Base-by-base conservation (phyloP, 768 basidiomycete species). In the Butyriboletus loyo region DNA sequence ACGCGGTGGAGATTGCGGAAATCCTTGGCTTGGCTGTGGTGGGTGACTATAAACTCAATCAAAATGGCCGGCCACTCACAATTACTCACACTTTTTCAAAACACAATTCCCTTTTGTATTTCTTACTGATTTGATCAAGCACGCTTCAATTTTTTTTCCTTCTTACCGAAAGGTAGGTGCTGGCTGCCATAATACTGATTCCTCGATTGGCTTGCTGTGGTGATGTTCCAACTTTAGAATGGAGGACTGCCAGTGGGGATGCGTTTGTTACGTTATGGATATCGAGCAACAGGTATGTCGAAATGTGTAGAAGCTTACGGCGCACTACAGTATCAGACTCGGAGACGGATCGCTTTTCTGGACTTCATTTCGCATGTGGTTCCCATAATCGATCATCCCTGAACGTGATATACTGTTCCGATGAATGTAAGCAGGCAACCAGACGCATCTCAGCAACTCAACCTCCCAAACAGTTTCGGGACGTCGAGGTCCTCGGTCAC, bases 341-440 rank as follows among this genome's bases (percentile, higher is more conserved):
- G n/a, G n/a, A 37, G 10, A 15, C 0, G 13, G 9, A 22, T 39
- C 22, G 3, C 32, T 19, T 22, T 38, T 8, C 42, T 25, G 36
- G 19, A 24, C 13, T 17, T 37, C 42, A 46, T 51, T 48, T 46
- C 24, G 7, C 15, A 25, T 21, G 10, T 14, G 10, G 31, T 46
- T 52, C 52, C 17, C 62, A 57, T 24, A 15, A 2, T 14, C 1
- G 6, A 10, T 6, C 48, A 35, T 60, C 54, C 61, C 61, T 54
- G 62, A 36, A 37, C 25, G 39, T 8, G 17, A 14, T 27, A 30
- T 19, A 3, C 14, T 21, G 2, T 46, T 25, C 7, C n/a, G 15
- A 7, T 11, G 3, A n/a, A 41, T 21, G n/a, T 36, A 44, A 44
- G 21, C 24, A 8, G 6, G 22, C 9, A 10, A 24, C 15, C 9